Conservation (phyloP, 2,329 filamentous ascomycete species). For the Calonectria fujianensis region DNA sequence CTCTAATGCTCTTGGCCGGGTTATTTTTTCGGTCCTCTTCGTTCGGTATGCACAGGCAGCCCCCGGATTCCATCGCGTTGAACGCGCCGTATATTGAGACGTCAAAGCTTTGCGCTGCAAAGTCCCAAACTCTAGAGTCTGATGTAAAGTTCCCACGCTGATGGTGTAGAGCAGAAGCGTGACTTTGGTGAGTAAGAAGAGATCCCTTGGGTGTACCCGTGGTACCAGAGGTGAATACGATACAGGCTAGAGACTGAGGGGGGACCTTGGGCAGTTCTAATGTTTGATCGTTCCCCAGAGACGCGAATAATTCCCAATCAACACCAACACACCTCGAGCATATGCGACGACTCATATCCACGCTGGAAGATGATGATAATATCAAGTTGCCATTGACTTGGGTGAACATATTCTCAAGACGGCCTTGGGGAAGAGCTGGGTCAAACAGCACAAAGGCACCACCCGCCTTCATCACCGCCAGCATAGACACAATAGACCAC, state of each 20-base stretch:
- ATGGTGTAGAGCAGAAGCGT: neutral
- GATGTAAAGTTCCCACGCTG: neutral
- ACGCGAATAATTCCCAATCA: neutral
- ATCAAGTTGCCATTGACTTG: neutral
- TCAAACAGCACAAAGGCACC: neutral
- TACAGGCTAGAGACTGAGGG: neutral
- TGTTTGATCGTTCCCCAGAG: no score
- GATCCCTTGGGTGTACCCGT: neutral
- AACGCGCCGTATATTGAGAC: slow-evolving; percentile 16
- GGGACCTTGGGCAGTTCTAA: no score
- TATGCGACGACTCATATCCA: neutral
- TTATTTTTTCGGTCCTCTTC: slow-evolving; percentile 10
- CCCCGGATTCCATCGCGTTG: slow-evolving; percentile 21
- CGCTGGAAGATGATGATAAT: neutral
- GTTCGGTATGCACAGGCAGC: slow-evolving; percentile 34
- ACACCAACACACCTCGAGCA: neutral
- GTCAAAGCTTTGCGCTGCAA: slow-evolving; percentile 32
- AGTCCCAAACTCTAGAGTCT: slow-evolving; percentile 27
- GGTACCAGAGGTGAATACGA: neutral
- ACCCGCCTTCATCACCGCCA: neutral
- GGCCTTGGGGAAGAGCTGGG: neutral
- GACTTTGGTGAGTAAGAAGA: neutral
- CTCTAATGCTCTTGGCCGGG: neutral
- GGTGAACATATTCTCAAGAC: neutral
- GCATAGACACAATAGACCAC: neutral